A percentile compares a stretch with the other conserved stretches of the same genome.
phyloP scores from a whole-genome alignment of 139 green algal genomes.

The Chlorella ohadii region DNA sequence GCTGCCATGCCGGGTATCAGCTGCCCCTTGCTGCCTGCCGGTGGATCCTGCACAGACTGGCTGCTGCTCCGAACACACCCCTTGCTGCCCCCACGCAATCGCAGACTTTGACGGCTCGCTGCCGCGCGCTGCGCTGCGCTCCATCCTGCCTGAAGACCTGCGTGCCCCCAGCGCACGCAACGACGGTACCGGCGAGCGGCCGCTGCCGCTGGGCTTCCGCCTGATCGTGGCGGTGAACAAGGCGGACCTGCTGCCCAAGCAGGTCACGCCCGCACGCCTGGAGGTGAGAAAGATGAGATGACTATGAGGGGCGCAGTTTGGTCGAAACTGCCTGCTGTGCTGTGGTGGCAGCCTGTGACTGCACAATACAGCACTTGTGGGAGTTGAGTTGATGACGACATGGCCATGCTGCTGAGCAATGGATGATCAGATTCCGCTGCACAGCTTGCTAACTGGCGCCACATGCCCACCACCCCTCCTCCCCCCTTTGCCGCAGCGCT shows the following conservation, averaged over 20 bases:
- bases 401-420: too few relatives aligned
- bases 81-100: background rate
- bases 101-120: conserved; percentile 93
- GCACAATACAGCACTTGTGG: background rate
- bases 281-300: conserved; percentile 40
- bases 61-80: too few relatives aligned
- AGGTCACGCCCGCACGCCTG: conserved; percentile 55
- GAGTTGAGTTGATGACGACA: background rate
- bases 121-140: conserved; percentile 64
- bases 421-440: too few relatives aligned
- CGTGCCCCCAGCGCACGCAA: background rate
- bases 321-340: background rate
- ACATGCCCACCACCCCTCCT: background rate
- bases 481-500: conserved; percentile 43
- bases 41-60: too few relatives aligned
- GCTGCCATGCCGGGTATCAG: too few relatives aligned
- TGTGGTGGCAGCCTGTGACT: too few relatives aligned
- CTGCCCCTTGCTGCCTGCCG: too few relatives aligned
- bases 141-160: conserved; percentile 32
- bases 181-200: too few relatives aligned
- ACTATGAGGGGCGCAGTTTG: background rate
- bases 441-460: background rate
- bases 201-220: conserved; percentile 38
- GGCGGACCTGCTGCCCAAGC: conserved; percentile 86
- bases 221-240: conserved; percentile 96